Percentiles rank a stretch among this genome's conserved stretches.
Evolutionary conservation across 2,329 filamentous ascomycete species (phyloP).

Genomic region (Pyricularia grisea): DNA sequence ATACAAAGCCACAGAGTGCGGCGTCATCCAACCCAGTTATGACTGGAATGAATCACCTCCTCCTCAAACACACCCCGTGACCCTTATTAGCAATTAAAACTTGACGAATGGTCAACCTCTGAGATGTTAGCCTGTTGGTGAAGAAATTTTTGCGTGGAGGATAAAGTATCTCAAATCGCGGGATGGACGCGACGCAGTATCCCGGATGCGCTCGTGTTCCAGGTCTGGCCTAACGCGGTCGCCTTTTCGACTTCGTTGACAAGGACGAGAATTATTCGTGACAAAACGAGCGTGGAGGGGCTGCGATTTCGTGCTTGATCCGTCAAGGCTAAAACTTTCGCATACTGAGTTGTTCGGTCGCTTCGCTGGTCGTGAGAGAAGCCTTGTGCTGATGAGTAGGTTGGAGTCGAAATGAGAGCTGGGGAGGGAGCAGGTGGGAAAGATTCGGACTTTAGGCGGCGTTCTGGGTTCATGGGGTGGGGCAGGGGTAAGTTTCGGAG

Average conservation of each 20-base stretch:
- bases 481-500: not conserved
- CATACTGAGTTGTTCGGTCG: not conserved
- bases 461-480: not conserved
- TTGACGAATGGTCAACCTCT: not conserved
- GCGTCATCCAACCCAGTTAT: conserved; percentile 9
- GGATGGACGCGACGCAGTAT: not conserved
- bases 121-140: not conserved
- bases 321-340: not conserved
- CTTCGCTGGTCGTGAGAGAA: not conserved
- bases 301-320: not conserved
- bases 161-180: not conserved
- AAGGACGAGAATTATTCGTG: not conserved
- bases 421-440: not conserved
- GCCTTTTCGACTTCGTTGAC: not conserved
- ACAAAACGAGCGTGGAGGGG: not conserved
- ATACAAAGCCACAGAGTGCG: conserved; percentile 22
- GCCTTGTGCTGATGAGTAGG: not conserved
- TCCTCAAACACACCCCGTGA: conserved; percentile 15
- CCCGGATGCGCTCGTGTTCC: no score
- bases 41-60: conserved; percentile 15
- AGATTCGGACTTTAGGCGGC: not conserved
- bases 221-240: not conserved
- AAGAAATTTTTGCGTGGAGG: not conserved
- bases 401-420: not conserved
- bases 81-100: conserved; percentile 11